Evolutionary conservation across 1,139 yeast genomes (phyloP).

Genomic region (Hanseniaspora gamundiae): DNA sequence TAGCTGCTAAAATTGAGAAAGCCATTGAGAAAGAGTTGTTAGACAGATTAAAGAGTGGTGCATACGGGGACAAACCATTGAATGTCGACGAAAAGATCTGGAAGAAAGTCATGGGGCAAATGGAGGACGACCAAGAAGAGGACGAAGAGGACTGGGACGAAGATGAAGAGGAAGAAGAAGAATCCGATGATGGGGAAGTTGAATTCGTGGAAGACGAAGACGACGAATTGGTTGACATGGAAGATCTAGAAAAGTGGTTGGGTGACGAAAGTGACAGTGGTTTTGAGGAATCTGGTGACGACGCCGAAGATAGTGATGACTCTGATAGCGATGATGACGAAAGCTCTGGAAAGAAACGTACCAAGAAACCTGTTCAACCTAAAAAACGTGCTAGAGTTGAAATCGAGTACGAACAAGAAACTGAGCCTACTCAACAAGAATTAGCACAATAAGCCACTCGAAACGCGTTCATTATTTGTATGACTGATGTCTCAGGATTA

Average conservation of each 20-base stretch:
- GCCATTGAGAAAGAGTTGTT: constrained; percentile 90
- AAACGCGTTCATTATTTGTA: background rate
- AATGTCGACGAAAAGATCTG: constrained; percentile 93
- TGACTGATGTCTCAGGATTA: background rate
- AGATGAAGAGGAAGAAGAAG: constrained; percentile 37
- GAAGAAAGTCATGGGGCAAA: constrained; percentile 78
- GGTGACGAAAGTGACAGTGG: constrained; percentile 40
- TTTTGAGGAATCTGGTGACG: constrained; percentile 32
- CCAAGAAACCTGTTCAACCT: constrained; percentile 30
- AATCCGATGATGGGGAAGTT: constrained; percentile 54
- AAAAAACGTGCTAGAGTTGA: constrained; percentile 70
- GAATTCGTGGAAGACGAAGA: constrained; percentile 72
- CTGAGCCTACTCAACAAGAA: constrained; percentile 20
- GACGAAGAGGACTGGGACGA: constrained; percentile 46
- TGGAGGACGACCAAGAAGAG: constrained; percentile 51
- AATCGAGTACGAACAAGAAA: constrained; percentile 61
- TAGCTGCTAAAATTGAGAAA: constrained; percentile 93
- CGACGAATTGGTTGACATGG: constrained; percentile 82
- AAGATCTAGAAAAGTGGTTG: constrained; percentile 84
- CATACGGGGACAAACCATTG: constrained; percentile 94
- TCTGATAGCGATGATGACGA: constrained; percentile 29
- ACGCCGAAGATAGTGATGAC: constrained; percentile 20
- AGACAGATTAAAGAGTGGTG: constrained; percentile 92
- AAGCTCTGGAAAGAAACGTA: constrained; percentile 30
- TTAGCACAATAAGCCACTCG: constrained; percentile 8